Base-by-base conservation (phyloP, 768 basidiomycete genomes). In the Obba rivulosa region DNA sequence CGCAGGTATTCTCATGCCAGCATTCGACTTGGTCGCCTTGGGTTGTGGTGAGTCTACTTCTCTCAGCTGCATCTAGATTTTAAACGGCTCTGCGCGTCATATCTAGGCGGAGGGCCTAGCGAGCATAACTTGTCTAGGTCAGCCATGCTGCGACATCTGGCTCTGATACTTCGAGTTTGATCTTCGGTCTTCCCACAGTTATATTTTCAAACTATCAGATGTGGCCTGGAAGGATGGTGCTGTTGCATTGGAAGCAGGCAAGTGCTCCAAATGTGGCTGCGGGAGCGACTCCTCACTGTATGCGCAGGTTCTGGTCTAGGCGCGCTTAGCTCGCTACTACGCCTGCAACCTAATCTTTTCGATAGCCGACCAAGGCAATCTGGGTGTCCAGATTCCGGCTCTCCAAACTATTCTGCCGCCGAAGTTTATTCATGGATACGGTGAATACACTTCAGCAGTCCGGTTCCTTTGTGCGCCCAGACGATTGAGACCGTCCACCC, bases 61-160 rank as follows among this genome's bases (percentile, higher is more conserved):
- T n/a, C 37, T 38, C n/a, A n/a, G 37, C n/a, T 38, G 8, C 7
- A n/a, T 20, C 37, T n/a, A 4, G n/a, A 38, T n/a, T 16, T n/a
- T 16, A n/a, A 38, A n/a, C 43, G 24, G 41, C 18, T 24, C 35
- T 45, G 16, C 24, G 34, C 22, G 3, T 16, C 47, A n/a, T 35
- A 16, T 28, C 34, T 41, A 57, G 91, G 92, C 48, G 94, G 94
- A 39, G 94, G 94, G 42, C 92, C 91, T 8, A 77, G 85, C 57
- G 94, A 97, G 66, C 85, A 83, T 20, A 89, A 97, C 69, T 67
- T 96, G 53, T 90, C 88, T 22, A 85, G 81, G 92, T 92, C 63
- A 56, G 84, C 76, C 39, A 11, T 46, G 36, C 18, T 42, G 40
- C 34, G 34, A 43, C 54, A 55, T 50, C 45, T 50, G 36, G 43